A percentile compares a stretch with the other conserved stretches of the same genome.
phyloP scores from a whole-genome alignment of 2,329 filamentous ascomycete genomes.

The Stachybotrys chartarum region DNA sequence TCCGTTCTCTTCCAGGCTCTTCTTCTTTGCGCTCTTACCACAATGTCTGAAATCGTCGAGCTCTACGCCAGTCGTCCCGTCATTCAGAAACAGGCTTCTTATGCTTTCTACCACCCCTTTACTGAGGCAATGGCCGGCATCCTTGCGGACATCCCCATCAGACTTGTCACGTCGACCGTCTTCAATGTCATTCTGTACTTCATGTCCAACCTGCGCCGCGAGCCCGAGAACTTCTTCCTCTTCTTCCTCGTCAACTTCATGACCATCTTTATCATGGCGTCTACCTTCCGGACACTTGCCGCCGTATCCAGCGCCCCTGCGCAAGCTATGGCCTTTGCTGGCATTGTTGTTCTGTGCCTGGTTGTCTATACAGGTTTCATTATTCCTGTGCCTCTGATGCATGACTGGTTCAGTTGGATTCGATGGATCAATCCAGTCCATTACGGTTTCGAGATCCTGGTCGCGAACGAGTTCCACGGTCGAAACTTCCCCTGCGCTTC shows the following conservation, averaged over 20 bases:
- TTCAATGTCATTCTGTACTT: constrained; percentile 58
- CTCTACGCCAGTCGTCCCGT: constrained; percentile 55
- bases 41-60: constrained; percentile 60
- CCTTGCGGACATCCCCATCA: constrained; percentile 45
- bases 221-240: constrained; percentile 52
- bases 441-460: constrained; percentile 61
- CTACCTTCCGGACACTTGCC: neutral
- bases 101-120: constrained; percentile 51
- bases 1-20: constrained; percentile 59
- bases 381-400: constrained; percentile 25
- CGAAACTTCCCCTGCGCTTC: constrained; percentile 43
- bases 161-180: constrained; percentile 48
- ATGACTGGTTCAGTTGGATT: constrained; percentile 67
- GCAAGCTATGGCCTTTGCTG: constrained; percentile 19
- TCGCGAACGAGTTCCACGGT: constrained; percentile 60
- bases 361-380: constrained; percentile 18
- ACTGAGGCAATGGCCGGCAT: constrained; percentile 52
- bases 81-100: constrained; percentile 49
- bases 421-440: constrained; percentile 61
- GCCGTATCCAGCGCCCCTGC: constrained; percentile 46
- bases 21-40: constrained; percentile 53
- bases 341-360: neutral
- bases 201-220: constrained; percentile 48
- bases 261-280: neutral
- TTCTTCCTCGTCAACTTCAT: constrained; percentile 29